A percentile compares a stretch with the other conserved stretches of the same genome.
These are phyloP conservation scores for Mycotypha africana DNA, from an alignment of 371 early-diverging fungal species.

Conservation along the genomic window DNA sequence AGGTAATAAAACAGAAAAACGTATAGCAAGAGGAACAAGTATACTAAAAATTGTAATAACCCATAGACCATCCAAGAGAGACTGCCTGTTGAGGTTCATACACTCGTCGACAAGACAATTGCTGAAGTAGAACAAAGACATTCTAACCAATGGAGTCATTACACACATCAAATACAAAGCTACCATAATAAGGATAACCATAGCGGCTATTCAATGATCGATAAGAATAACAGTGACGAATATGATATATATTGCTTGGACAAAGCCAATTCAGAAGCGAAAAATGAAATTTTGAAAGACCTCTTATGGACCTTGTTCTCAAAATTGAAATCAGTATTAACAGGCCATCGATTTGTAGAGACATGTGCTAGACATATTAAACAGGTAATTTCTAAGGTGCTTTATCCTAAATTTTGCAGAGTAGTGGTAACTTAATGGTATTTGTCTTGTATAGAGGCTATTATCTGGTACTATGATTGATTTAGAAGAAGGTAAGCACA, in stretches of 20 bases:
- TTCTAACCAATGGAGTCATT: too few species aligned
- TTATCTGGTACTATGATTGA: constrained; percentile 7
- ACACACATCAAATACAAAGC: too few species aligned
- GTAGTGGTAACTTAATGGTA: background rate
- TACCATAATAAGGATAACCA: too few species aligned
- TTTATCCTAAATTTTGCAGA: background rate
- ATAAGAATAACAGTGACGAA: constrained; percentile 20
- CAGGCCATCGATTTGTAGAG: constrained; percentile 76
- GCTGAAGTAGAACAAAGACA: constrained; percentile 81
- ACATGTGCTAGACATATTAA: constrained; percentile 36
- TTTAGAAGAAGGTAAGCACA: constrained; percentile 14
- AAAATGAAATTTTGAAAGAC: constrained; percentile 75
- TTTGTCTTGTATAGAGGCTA: constrained; percentile 11
- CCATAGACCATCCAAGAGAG: constrained; percentile 68
- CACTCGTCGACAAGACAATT: constrained; percentile 85
- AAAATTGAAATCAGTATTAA: constrained; percentile 75
- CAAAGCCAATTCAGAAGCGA: constrained; percentile 40
- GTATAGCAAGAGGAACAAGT: too few species aligned
- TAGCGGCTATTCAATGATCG: too few species aligned
- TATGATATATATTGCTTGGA: constrained; percentile 43
- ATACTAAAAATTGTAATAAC: too few species aligned
- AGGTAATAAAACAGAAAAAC: too few species aligned
- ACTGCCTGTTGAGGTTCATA: constrained; percentile 75
- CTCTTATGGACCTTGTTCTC: constrained; percentile 78
- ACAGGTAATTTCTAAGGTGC: constrained; percentile 22